phyloP scores from a whole-genome alignment of 2,329 filamentous ascomycete genomes.

The Decorospora gaudefroyi region DNA sequence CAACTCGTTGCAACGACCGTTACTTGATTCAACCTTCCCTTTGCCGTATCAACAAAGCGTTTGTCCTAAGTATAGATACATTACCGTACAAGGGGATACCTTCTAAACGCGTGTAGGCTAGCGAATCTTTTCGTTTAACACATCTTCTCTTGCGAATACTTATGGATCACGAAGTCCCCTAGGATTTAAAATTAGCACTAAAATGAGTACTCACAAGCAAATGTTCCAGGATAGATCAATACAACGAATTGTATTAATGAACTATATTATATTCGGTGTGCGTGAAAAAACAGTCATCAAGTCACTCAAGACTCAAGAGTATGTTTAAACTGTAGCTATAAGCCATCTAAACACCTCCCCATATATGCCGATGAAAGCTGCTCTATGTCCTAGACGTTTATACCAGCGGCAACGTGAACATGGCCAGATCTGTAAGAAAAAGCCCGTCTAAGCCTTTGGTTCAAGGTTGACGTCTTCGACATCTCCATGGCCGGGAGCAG shows the following conservation, averaged over 20 bases:
- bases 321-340: neutral
- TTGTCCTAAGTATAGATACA: too few relatives aligned
- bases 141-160: too few relatives aligned
- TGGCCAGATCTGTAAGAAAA: neutral
- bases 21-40: too few relatives aligned
- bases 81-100: too few relatives aligned
- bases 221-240: too few relatives aligned
- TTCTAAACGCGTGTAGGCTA: too few relatives aligned
- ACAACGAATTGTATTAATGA: conserved; percentile 9
- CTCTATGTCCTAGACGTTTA: neutral
- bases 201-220: too few relatives aligned
- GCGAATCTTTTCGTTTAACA: too few relatives aligned
- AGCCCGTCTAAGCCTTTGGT: conserved; percentile 20
- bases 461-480: conserved; percentile 24
- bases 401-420: neutral
- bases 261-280: conserved; percentile 4
- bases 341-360: neutral
- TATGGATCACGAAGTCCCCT: too few relatives aligned
- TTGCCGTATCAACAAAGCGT: too few relatives aligned
- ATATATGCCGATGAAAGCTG: neutral
- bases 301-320: neutral
- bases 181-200: too few relatives aligned
- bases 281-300: neutral
- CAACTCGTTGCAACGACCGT: too few relatives aligned
- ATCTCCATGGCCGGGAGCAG: conserved; percentile 7